A percentile compares a stretch with the other conserved stretches of the same genome.
phyloP scores from a whole-genome alignment of 306 rosid genomes.

The Prunus salicina region DNA sequence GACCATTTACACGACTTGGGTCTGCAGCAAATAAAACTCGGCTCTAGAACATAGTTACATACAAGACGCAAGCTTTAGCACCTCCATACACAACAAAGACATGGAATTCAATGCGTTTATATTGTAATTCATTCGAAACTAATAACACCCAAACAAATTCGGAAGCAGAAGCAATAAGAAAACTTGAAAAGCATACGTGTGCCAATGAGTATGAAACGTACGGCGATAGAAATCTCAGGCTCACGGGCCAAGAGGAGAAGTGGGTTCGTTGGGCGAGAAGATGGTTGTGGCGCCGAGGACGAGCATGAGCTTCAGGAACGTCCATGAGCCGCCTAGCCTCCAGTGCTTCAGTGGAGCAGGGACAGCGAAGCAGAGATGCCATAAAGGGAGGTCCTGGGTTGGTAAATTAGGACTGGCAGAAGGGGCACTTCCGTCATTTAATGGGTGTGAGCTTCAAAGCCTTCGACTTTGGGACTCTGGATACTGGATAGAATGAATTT shows the following conservation, averaged over 20 bases:
- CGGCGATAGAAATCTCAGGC: slow-evolving; percentile 43
- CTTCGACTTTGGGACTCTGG: slow-evolving; percentile 14
- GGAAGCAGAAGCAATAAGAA: slow-evolving; percentile 1
- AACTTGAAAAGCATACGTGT: neutral
- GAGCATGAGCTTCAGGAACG: slow-evolving; percentile 44
- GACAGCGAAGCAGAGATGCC: slow-evolving; percentile 23
- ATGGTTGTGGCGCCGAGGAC: slow-evolving; percentile 36
- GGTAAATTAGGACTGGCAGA: slow-evolving; percentile 16
- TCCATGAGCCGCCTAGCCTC: slow-evolving; percentile 44
- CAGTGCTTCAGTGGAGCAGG: slow-evolving; percentile 26
- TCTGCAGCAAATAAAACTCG: neutral
- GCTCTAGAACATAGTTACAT: neutral
- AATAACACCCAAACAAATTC: slow-evolving; percentile 19
- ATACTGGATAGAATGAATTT: slow-evolving; percentile 1
- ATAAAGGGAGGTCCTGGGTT: slow-evolving; percentile 2
- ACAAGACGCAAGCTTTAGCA: neutral
- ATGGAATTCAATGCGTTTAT: neutral
- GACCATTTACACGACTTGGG: neutral
- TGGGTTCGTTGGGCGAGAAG: slow-evolving; percentile 30
- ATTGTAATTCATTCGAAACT: neutral
- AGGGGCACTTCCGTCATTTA: slow-evolving; percentile 33
- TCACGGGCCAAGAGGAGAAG: slow-evolving; percentile 30
- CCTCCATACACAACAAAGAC: neutral
- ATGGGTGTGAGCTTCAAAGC: neutral
- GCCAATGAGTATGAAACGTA: slow-evolving; percentile 19